A percentile compares a stretch with the other conserved stretches of the same genome.
Evolutionary conservation across 2,329 filamentous ascomycete species (phyloP).

Genomic region (Arthrobotrys entomopaga): DNA sequence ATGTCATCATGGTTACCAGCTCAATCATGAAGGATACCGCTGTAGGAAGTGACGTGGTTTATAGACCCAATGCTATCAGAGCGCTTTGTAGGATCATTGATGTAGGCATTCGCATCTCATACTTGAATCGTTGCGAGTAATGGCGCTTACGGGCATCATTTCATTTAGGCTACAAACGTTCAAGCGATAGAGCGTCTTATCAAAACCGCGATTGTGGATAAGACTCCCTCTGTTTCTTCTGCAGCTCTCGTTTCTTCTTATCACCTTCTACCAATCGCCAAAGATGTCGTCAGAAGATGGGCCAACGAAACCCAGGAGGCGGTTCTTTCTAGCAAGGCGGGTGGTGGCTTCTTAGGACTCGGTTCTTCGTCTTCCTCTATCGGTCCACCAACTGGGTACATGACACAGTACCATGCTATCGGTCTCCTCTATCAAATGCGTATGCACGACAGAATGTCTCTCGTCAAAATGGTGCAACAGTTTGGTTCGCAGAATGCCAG

Average conservation of each 20-base stretch:
- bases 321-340: conserved; percentile 83
- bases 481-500: conserved; percentile 80
- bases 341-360: conserved; percentile 91
- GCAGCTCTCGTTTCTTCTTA: conserved; percentile 96
- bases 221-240: conserved; percentile 95
- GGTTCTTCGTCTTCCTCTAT: conserved; percentile 79
- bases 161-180: conserved; percentile 81
- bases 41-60: conserved; percentile 91
- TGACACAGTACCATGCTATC: conserved; percentile 98
- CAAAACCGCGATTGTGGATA: conserved; percentile 99
- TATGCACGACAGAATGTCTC: conserved; percentile 93
- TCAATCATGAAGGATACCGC: conserved; percentile 99
- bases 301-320: conserved; percentile 98
- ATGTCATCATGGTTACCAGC: conserved; percentile 99
- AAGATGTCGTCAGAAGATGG: conserved; percentile 95
- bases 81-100: conserved; percentile 97
- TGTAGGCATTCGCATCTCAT: conserved; percentile 65
- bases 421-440: conserved; percentile 98
- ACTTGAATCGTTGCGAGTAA: background rate
- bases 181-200: conserved; percentile 98
- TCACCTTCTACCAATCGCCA: conserved; percentile 93
- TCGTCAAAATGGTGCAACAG: conserved; percentile 99
- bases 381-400: conserved; percentile 91
- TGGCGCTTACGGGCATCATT: conserved; percentile 14
- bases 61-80: conserved; percentile 93